Evolutionary conservation across 352 stramenopile genomes (phyloP).

Genomic region (Globisporangium mamillatum): DNA sequence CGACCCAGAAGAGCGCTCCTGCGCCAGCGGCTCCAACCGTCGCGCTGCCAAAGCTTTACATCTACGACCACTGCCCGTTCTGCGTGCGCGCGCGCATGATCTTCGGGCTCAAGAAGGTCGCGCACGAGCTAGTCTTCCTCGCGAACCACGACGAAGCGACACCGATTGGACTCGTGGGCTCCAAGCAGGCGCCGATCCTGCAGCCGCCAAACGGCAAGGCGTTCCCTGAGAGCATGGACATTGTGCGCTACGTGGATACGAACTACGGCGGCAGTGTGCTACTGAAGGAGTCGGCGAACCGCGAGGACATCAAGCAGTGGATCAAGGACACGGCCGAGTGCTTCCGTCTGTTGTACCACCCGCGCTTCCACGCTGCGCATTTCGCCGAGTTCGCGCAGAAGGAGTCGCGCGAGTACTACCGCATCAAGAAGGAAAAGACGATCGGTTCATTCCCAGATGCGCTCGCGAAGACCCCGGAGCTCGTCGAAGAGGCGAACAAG

Average conservation of each 20-base stretch:
- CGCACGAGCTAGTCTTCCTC: conserved; percentile 38
- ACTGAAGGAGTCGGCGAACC: conserved; percentile 30
- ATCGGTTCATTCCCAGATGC: conserved; percentile 40
- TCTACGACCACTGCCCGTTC: conserved; percentile 52
- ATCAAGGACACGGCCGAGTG: conserved; percentile 41
- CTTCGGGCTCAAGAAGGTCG: conserved; percentile 40
- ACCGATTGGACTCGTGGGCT: conserved; percentile 31
- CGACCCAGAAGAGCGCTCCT: not conserved
- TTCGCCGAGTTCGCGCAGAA: conserved; percentile 45
- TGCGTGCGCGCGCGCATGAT: conserved; percentile 46
- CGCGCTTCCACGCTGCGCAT: conserved; percentile 39
- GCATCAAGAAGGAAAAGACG: conserved; percentile 54
- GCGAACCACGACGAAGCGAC: conserved; percentile 43
- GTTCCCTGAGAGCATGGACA: conserved; percentile 42
- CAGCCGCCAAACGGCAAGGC: conserved; percentile 24
- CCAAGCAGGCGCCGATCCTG: conserved; percentile 41
- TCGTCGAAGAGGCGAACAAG: conserved; percentile 35
- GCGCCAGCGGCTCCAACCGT: not conserved
- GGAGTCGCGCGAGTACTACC: conserved; percentile 49
- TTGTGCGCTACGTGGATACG: conserved; percentile 43
- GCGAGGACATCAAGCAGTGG: conserved; percentile 45
- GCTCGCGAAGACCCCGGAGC: conserved; percentile 37
- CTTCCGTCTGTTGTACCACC: conserved; percentile 39
- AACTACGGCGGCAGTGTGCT: conserved; percentile 30
- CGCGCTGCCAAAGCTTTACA: conserved; percentile 35